phyloP scores from a whole-genome alignment of 164 flowering plant genomes.

The Cinnamomum chago region DNA sequence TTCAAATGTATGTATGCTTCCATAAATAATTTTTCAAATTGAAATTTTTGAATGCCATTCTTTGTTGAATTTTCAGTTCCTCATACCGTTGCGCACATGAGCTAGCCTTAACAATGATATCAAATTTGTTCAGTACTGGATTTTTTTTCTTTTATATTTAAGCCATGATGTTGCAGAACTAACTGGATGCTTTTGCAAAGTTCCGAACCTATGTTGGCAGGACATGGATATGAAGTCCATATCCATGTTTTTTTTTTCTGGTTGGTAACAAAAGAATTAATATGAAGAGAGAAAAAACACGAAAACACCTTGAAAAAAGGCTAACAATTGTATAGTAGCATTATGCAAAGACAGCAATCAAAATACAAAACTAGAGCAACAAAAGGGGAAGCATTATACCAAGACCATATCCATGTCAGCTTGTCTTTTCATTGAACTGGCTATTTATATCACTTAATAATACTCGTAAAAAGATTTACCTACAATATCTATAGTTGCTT shows the following conservation, averaged over 20 bases:
- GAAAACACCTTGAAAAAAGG: too few relatives aligned
- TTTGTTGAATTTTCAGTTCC: background rate
- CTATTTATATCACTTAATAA: background rate
- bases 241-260: background rate
- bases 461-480: background rate
- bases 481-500: too few relatives aligned
- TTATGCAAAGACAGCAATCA: too few relatives aligned
- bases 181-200: background rate
- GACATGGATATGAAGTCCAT: background rate
- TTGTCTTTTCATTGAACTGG: background rate
- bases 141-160: too few relatives aligned
- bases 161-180: background rate
- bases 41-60: background rate
- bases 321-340: too few relatives aligned
- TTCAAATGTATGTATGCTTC: conserved; percentile 53
- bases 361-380: too few relatives aligned
- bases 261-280: too few relatives aligned
- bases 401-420: too few relatives aligned
- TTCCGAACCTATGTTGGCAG: background rate
- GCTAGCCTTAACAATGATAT: background rate
- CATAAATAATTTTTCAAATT: background rate
- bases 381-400: too few relatives aligned
- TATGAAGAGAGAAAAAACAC: too few relatives aligned
- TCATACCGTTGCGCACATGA: background rate
- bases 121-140: background rate